Evolutionary conservation across 73 alveolate species (phyloP), one percentile per base, ranked within the genome.

Genomic region (Paramecium sexaurelia): DNA sequence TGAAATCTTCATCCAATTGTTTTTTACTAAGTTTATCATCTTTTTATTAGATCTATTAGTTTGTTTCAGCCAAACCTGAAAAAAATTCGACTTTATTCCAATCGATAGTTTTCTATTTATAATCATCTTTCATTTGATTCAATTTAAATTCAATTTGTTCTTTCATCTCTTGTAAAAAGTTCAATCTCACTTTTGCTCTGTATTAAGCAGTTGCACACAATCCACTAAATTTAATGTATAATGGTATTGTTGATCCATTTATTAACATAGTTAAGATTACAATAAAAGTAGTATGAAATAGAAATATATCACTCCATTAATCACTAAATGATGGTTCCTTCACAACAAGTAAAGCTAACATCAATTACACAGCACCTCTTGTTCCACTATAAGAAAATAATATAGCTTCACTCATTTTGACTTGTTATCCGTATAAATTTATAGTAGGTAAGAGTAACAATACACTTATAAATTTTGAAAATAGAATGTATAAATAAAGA

Each of bases 231-330:
- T 45, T 78, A 7, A 78, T 33, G 9, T 41, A 39, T 24, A 41
- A 78, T 3, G 69, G 55, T 36, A 40, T 78, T 0, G 95, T 92
- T 32, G 95, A 84, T 6, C 97, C 97, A 82, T 95, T 94, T 0
- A 95, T 84, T 10, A 93, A 11, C 71, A 95, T 51, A 7, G 96
- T 92, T 55, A 95, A 55, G 40, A 92, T 84, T 10, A 94, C 95
- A 85, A 93, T 94, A 22, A 94, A 94, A 13, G 95, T 93, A 22
- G 95, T 93, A 75, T 93, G 95, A 66, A 95, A 93, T n/a, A 95
- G 22, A 33, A 95, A 89, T 27, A 93, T 84, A 40, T 89, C 94
- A 45, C 94, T 90, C 66, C 94, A 68, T 40, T 95, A 55, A 15
- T 29, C 61, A 51, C 85, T 41, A 35, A 93, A 56, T 9, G 91